Evolutionary conservation across 1,284 basidiomycete species (phyloP), one percentile per base, ranked within the genome.

Genomic region (Singerocomus inundabilis): DNA sequence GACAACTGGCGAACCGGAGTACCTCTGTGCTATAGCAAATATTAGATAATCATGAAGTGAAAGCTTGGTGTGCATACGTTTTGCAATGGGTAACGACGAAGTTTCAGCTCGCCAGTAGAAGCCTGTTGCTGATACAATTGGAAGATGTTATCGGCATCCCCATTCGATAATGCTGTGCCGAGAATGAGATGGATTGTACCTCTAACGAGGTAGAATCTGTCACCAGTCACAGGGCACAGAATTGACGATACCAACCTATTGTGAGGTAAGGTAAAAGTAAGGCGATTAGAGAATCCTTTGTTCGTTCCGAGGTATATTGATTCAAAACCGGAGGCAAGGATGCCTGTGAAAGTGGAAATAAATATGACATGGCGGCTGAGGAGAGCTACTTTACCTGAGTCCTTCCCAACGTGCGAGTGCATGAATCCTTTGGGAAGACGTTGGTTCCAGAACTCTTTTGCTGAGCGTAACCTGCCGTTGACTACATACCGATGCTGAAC

Each of bases 1-100:
- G 4, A n/a, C 28, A 26, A 26, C 11, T 21, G 21, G 12, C 24
- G 28, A 41, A 46, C 12, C 29, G 6, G 6, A 61, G 46, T 72
- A 85, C 84, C 79, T 75, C 81, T 84, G 58, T 86, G 82, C 85
- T 88, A 43, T 21, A 18, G 30, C 21, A 41, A 51, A 48, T 12
- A 36, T 60, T 29, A 60, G 61, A 46, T 25, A 12, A 53, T 45
- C 24, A 13, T 31, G 16, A 32, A 28, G 16, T 34, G 40, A 24
- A 38, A 11, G 38, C n/a, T 35, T 32, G 12, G 38, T 39, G 11
- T 29, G 38, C 70, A 80, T 66, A 62, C 88, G 54, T 70, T 71
- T 70, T 77, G 74, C 54, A 90, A 60, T 7, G 87, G 85, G 76
- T 82, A 88, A 53, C 88, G 71, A 46, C 82, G 76, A 62, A 90